Base-by-base conservation (phyloP, 2,329 filamentous ascomycete species). In the Trichoderma sp. region DNA sequence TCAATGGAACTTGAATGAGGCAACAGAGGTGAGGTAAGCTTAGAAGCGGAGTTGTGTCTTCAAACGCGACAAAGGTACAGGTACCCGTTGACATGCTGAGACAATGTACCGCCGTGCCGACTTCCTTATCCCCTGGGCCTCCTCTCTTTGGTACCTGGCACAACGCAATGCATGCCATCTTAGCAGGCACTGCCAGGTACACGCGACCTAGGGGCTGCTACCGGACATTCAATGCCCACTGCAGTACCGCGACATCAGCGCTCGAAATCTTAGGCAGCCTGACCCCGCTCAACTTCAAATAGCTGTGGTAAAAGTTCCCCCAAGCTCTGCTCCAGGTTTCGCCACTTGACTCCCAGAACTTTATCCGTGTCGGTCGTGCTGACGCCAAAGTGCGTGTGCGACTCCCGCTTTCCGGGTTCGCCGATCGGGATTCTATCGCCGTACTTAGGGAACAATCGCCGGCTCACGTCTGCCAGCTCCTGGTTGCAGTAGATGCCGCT, bases 301-400 rank as follows among this genome's bases (percentile, higher is more conserved):
- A 80, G 70, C 71, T 80, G 79, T 32, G 78, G 78, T 64, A 88
- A 82, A 5, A 85, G 81, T 74, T 88, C 87, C 9, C 82, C 80
- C 53, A 89, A 84, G 36, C 80, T 83, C 69, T 88, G 80, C 71
- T 87, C 84, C 32, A 90, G 77, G 0, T 77, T 78, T 73, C 79
- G 84, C 78, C 85, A 89, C 74, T 85, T 81, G 50, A 88, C 76
- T 3, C 86, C 86, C 50, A 90, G 76, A 2, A 88, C 78, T 58
- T 85, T 81, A 69, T 84, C 82, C 2, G 84, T 83, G 71, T 83
- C 81, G 70, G 81, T 83, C 72, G 87, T 88, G 77, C 89, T 84
- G 66, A 86, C 82, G 57, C 80, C 80, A 76, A 82, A 87, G 32
- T 86, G 79, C 39, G 73, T 72, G 15, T 77, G 74, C 1, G 77